These are phyloP conservation scores for Patellaria atrata DNA, from an alignment of 495 filamentous ascomycete genomes.

Conservation along the genomic window DNA sequence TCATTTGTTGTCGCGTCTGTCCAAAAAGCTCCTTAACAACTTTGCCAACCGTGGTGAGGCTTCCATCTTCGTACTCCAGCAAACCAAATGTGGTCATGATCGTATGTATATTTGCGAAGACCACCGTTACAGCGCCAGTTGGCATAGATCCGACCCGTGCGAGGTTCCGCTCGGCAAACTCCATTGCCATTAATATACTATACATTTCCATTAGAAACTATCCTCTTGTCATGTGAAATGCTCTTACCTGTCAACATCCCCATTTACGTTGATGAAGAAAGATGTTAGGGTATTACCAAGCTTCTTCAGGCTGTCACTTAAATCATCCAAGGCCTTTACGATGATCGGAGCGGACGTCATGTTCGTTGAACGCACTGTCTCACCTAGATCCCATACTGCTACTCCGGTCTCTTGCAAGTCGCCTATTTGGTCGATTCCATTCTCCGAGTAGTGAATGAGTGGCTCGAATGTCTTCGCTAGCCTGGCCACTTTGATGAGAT, in stretches of 20 bases:
- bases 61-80: conserved; percentile 46
- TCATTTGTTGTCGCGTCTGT: conserved; percentile 61
- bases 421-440: conserved; percentile 67
- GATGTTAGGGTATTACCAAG: conserved; percentile 67
- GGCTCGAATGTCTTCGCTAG: conserved; percentile 83
- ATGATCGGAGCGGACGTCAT: conserved; percentile 80
- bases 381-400: conserved; percentile 83
- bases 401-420: conserved; percentile 79
- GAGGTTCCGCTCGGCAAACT: conserved; percentile 81
- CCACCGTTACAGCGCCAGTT: conserved; percentile 43
- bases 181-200: conserved; percentile 81
- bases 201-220: conserved; percentile 5
- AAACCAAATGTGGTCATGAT: conserved; percentile 52
- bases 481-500: conserved; percentile 77
- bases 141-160: conserved; percentile 37
- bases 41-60: conserved; percentile 50
- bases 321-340: conserved; percentile 64
- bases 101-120: conserved; percentile 68
- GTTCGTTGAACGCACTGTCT: conserved; percentile 74
- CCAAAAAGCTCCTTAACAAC: conserved; percentile 60
- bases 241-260: conserved; percentile 68
- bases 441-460: conserved; percentile 80
- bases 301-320: conserved; percentile 68
- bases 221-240: conserved; percentile 8
- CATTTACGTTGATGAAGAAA: conserved; percentile 85